A percentile compares a stretch with the other conserved stretches of the same genome.
These are phyloP conservation scores for Metschnikowia orientalis DNA, from an alignment of 805 yeast species.

Conservation along the genomic window DNA sequence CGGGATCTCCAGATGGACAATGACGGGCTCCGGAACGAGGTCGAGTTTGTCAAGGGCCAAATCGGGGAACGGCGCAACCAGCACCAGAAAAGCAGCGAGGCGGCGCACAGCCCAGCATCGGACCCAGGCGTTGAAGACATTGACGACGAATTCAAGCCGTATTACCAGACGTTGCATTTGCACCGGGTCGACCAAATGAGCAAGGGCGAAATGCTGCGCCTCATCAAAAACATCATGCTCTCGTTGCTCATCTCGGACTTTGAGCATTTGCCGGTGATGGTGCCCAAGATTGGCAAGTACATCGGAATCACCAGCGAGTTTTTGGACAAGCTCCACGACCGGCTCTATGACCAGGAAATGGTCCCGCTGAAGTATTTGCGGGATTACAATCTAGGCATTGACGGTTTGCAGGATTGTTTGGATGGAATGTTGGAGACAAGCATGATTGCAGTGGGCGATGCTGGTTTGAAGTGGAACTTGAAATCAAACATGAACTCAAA, in stretches of 20 bases:
- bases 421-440: slow-evolving; percentile 22
- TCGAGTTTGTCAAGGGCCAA: slow-evolving; percentile 10
- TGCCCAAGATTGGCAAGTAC: slow-evolving; percentile 26
- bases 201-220: slow-evolving; percentile 25
- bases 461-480: neutral
- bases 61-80: slow-evolving; percentile 1
- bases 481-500: neutral
- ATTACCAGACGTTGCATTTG: slow-evolving; percentile 25
- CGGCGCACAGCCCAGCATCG: neutral
- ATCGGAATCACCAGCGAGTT: slow-evolving; percentile 24
- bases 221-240: slow-evolving; percentile 33
- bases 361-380: slow-evolving; percentile 29
- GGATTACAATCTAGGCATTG: slow-evolving; percentile 12
- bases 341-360: slow-evolving; percentile 20
- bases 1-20: slow-evolving; percentile 16
- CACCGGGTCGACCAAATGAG: slow-evolving; percentile 27
- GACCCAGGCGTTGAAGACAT: slow-evolving; percentile 14
- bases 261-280: slow-evolving; percentile 24
- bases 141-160: slow-evolving; percentile 20
- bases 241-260: slow-evolving; percentile 30
- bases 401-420: slow-evolving; percentile 22
- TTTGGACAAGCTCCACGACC: slow-evolving; percentile 30
- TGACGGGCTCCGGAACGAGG: slow-evolving; percentile 17
- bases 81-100: neutral
- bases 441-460: neutral